phyloP scores from a whole-genome alignment of 2,329 filamentous ascomycete species.

The Tolypocladium paradoxum region DNA sequence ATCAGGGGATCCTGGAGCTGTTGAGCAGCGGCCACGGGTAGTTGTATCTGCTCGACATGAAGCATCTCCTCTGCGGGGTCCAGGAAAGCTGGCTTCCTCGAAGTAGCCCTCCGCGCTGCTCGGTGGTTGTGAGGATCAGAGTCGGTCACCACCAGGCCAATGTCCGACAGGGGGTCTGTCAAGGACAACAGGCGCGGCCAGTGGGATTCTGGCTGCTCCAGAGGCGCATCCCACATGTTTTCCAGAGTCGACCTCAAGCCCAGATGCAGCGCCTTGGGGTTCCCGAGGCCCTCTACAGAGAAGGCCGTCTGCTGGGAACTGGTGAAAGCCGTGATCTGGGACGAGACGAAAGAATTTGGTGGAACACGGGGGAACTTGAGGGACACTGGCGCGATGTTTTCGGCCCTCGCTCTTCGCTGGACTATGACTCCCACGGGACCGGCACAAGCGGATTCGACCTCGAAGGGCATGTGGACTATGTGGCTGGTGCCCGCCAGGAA shows the following conservation, averaged over 20 bases:
- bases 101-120: slow-evolving; percentile 18
- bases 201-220: slow-evolving; percentile 43
- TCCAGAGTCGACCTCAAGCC: slow-evolving; percentile 44
- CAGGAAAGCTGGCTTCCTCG: slow-evolving; percentile 44
- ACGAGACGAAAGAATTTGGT: slow-evolving; percentile 73
- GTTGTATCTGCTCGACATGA: slow-evolving; percentile 61
- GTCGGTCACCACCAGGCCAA: slow-evolving; percentile 67
- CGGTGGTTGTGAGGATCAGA: slow-evolving; percentile 28
- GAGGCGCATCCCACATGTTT: slow-evolving; percentile 44
- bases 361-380: slow-evolving; percentile 53
- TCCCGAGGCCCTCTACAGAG: slow-evolving; percentile 46
- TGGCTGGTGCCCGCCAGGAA: slow-evolving; percentile 82
- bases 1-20: slow-evolving; percentile 43
- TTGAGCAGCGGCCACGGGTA: slow-evolving; percentile 32
- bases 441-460: slow-evolving; percentile 78
- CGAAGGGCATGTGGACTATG: slow-evolving; percentile 87
- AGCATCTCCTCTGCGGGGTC: slow-evolving; percentile 73
- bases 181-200: slow-evolving; percentile 73
- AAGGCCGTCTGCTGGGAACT: slow-evolving; percentile 40
- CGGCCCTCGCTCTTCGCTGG: slow-evolving; percentile 59
- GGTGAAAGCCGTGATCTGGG: slow-evolving; percentile 47
- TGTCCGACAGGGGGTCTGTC: slow-evolving; percentile 74
- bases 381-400: slow-evolving; percentile 38
- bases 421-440: slow-evolving; percentile 76
- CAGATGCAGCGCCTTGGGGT: slow-evolving; percentile 41